Evolutionary conservation across 345 rosid genomes (phyloP), one percentile per base, ranked within the genome.

Genomic region (Eucalyptus pumila): DNA sequence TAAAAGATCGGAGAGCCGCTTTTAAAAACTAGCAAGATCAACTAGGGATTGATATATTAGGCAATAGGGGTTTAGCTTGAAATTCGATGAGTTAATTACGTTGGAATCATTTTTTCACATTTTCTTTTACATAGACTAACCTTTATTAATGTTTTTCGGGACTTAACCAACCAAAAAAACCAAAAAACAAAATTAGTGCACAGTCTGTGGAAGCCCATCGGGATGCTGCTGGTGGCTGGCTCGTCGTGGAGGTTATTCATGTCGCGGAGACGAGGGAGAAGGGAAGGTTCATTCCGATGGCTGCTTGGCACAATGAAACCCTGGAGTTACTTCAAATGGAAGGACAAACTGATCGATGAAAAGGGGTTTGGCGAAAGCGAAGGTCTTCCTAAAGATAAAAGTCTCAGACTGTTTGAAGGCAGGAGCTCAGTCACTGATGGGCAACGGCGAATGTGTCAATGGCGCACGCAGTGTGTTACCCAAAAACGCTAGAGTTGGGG

Each of bases 121-220:
- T 76, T 65, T 76, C 45, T 2, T 21, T 21, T 37, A 21, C 45
- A 37, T 37, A 76, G 40, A 76, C 45, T 11, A 14, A 72, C 24
- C 42, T 15, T 32, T 32, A 15, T 9, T 3, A 67, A 19, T n/a
- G 42, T 32, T 67, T 34, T 34, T 12, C 44, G 3, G 12, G 44
- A 69, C 44, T 34, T 17, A 69, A 62, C 69, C 62, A 56, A 52
- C 56, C 4, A 56, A 56, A 56, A 4, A 23, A 24, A 4, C 4
- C 0, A 2, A 1, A 27, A 60, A 5, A 11, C 0, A 30, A 13
- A 27, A 30, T 30, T 13, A 62, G 5, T 13, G 34, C 69, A 62
- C 34, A 98, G 93, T 10, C 92, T 91, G 87, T 95, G 96, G 92
- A 95, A 90, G 90, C 83, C 76, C 76, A n/a, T n/a, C 16, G 76